Conservation (phyloP, 805 yeast species). For the Sugiyamaella marilandica region DNA sequence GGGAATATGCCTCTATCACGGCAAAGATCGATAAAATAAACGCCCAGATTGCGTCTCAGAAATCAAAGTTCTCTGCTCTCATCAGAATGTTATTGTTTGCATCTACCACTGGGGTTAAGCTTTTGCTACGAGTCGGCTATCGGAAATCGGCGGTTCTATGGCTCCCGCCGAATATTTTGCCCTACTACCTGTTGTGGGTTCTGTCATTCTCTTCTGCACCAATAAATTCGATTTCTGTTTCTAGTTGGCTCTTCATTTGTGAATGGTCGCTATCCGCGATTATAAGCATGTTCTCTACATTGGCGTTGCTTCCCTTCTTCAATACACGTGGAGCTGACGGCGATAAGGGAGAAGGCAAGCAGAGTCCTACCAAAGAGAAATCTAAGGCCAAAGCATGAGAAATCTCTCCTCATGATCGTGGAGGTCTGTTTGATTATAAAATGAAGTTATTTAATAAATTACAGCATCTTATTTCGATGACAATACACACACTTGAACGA, state of each 20-base stretch:
- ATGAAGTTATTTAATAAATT: too few species aligned
- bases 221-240: conserved; percentile 56
- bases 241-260: conserved; percentile 47
- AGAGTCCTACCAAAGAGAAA: too few species aligned
- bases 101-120: conserved; percentile 38
- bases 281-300: neutral
- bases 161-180: conserved; percentile 55
- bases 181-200: conserved; percentile 48
- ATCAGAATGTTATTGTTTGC: conserved; percentile 37
- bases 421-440: neutral
- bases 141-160: conserved; percentile 53
- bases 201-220: conserved; percentile 64
- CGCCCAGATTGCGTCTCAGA: conserved; percentile 4
- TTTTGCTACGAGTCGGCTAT: conserved; percentile 48
- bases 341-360: too few species aligned
- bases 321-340: neutral
- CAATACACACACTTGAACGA: neutral
- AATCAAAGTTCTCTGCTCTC: conserved; percentile 28
- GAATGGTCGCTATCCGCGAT: conserved; percentile 24
- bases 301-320: neutral
- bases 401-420: neutral
- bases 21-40: conserved; percentile 44
- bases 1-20: conserved; percentile 57
- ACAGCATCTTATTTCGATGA: neutral
- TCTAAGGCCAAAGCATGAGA: too few species aligned